Evolutionary conservation across 2,329 filamentous ascomycete species (phyloP), one percentile per base, ranked within the genome.

Genomic region (Dactylella cylindrospora): DNA sequence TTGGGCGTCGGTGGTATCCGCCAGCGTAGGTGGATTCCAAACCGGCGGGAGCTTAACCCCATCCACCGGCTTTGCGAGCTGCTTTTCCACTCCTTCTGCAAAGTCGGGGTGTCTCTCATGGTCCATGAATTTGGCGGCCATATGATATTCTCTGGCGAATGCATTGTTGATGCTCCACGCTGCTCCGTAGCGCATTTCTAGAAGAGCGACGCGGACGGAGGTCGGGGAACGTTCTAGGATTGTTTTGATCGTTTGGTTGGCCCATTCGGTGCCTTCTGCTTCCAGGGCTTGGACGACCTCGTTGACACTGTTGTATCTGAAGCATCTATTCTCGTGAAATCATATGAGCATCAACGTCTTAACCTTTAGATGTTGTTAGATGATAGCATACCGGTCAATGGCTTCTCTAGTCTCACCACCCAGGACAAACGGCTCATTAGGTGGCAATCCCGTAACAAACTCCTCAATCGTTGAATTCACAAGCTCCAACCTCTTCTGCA

Each of bases 381-480:
- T 31, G 20, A 51, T 28, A 31, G 25, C 40, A 13, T 66, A 68
- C 57, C 86, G 82, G 76, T 98, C 93, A 70, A 98, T 91, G 20
- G 88, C 85, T 52, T 80, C 75, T 68, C 94, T 86, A 36, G 90
- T 76, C 64, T 82, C 76, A 57, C 89, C 90, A 20, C 77, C 79
- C 36, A 95, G 73, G 13, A 78, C 73, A 23, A 88, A 83, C 15
- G 82, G 81, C 73, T 88, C 79, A 69, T 85, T 80, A 67, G 86
- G 79, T 3, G 93, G 93, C 36, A 98, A 77, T 31, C 89, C 90
- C 1, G 90, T 94, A 67, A 80, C 81, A 76, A 87, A 98, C 74
- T 98, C 94, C 68, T 95, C 87, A 66, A 98, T 88, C 22, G 93
- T 95, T 68, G 80, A 79, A 76, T 93, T 86, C 74, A 98, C 86